These are phyloP conservation scores for Didymella glomerata DNA, from an alignment of 2,329 filamentous ascomycete genomes.

Conservation along the genomic window DNA sequence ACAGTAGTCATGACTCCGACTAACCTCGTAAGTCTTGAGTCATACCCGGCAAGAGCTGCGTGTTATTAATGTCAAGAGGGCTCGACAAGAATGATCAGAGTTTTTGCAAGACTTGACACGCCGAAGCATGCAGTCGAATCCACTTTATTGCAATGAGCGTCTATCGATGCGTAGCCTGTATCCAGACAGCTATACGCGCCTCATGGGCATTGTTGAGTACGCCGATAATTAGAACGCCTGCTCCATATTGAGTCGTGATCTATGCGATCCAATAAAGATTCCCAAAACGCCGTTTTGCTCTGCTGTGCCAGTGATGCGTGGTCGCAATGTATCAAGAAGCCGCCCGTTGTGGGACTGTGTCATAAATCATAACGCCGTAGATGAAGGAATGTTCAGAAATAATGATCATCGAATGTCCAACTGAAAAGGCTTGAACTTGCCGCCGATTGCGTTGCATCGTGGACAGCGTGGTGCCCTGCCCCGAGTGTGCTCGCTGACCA, in stretches of 20 bases:
- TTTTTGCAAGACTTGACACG: background rate
- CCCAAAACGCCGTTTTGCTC: conserved; percentile 30
- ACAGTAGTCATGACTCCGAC: background rate
- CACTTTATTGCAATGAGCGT: conserved; percentile 21
- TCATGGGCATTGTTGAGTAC: conserved; percentile 10
- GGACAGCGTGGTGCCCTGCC: conserved; percentile 77
- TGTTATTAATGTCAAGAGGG: background rate
- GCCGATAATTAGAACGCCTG: conserved; percentile 12
- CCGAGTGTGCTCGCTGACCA: conserved; percentile 75
- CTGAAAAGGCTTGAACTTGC: conserved; percentile 84
- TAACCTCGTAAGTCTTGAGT: background rate
- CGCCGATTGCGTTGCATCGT: conserved; percentile 79
- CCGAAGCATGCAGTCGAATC: conserved; percentile 11
- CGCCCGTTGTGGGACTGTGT: conserved; percentile 10
- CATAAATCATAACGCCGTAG: conserved; percentile 27
- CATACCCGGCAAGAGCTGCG: background rate
- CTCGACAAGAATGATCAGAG: background rate
- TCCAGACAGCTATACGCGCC: conserved; percentile 17
- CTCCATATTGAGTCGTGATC: conserved; percentile 20
- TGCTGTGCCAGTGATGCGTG: conserved; percentile 29
- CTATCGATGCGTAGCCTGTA: conserved; percentile 17
- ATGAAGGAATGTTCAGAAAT: conserved; percentile 16
- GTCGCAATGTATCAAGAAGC: conserved; percentile 17
- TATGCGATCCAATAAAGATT: conserved; percentile 27
- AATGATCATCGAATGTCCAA: conserved; percentile 74